Evolutionary conservation across 2,329 filamentous ascomycete species (phyloP).

Genomic region (Tympanopsis confertula): DNA sequence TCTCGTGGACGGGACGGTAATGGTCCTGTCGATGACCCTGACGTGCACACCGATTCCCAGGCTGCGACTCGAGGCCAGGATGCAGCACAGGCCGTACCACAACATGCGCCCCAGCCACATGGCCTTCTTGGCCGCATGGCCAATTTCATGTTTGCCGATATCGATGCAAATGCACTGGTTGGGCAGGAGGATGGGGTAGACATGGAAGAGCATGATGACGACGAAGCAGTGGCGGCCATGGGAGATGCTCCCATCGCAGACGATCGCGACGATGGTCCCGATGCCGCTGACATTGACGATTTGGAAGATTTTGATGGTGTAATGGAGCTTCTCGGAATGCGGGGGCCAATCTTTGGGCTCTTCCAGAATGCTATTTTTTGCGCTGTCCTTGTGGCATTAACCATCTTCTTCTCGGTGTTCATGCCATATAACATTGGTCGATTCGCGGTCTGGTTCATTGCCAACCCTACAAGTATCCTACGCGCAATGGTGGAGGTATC

Average conservation of each 20-base stretch:
- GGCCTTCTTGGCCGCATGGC: neutral
- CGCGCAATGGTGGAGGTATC: conserved; percentile 21
- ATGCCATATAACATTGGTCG: conserved; percentile 87
- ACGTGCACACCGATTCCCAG: no score
- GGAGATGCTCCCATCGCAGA: conserved; percentile 12
- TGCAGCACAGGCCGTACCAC: no score
- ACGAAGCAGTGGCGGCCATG: conserved; percentile 5
- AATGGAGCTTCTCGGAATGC: conserved; percentile 91
- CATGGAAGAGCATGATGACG: conserved; percentile 16
- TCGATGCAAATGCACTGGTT: conserved; percentile 8
- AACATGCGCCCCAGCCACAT: no score
- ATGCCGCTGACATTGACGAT: conserved; percentile 43
- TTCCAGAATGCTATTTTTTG: conserved; percentile 95
- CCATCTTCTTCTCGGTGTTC: conserved; percentile 76
- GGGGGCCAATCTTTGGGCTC: conserved; percentile 77
- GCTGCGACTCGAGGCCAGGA: no score
- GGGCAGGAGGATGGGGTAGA: conserved; percentile 27
- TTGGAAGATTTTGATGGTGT: conserved; percentile 93
- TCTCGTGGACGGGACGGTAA: no score
- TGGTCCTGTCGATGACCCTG: no score
- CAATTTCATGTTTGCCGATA: neutral
- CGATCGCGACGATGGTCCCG: conserved; percentile 42
- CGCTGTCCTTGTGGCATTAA: conserved; percentile 76
- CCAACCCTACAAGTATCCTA: conserved; percentile 49
- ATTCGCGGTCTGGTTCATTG: conserved; percentile 65